Conservation (phyloP, 345 rosid species). For the Euclidium syriacum region DNA sequence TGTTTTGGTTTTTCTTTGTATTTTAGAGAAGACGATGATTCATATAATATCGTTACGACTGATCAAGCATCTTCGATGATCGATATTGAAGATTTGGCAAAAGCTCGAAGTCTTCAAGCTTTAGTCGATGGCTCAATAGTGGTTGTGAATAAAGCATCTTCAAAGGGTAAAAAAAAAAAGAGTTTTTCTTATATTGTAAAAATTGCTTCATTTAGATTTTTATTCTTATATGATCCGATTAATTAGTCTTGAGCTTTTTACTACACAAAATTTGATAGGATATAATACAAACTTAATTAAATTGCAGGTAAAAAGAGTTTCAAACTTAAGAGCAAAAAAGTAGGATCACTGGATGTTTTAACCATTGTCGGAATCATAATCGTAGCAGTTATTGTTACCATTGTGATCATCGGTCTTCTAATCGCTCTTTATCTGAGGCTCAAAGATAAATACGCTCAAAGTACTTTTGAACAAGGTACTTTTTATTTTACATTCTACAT, state of each 20-base stretch:
- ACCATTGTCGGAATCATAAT: background rate
- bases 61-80: background rate
- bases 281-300: background rate
- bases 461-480: constrained; percentile 5
- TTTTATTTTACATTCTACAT: background rate
- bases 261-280: background rate
- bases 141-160: background rate
- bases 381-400: background rate
- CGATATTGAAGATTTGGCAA: background rate
- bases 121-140: background rate
- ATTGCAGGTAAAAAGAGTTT: constrained; percentile 7
- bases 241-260: background rate
- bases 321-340: background rate
- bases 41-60: background rate
- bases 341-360: background rate
- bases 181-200: too few relatives aligned
- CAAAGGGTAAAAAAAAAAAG: too few relatives aligned
- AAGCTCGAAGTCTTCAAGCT: constrained; percentile 6
- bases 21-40: constrained; percentile 15
- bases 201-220: background rate
- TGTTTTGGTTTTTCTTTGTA: background rate
- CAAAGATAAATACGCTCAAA: background rate
- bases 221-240: too few relatives aligned
- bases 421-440: background rate
- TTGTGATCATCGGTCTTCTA: constrained; percentile 3